These are phyloP conservation scores for Aristolochia fimbriata DNA, from an alignment of 164 flowering plant genomes.

Conservation along the genomic window DNA sequence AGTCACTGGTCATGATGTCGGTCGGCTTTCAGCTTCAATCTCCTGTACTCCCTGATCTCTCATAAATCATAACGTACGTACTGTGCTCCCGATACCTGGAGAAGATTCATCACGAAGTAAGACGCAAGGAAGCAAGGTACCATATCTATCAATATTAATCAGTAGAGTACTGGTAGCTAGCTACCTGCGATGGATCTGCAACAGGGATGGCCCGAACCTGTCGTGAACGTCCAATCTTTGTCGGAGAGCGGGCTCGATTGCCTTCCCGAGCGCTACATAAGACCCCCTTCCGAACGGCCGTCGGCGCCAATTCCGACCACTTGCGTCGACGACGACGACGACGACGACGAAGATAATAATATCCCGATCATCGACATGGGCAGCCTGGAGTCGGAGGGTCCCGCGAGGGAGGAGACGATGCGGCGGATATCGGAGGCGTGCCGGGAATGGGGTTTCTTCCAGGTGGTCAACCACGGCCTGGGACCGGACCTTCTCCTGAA, in stretches of 20 bases:
- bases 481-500: conserved; percentile 36
- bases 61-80: no score
- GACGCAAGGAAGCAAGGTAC: no score
- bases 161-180: no score
- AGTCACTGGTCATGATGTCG: no score
- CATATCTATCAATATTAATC: no score
- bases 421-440: conserved; percentile 42
- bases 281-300: conserved; percentile 61
- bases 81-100: no score
- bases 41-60: no score
- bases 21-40: no score
- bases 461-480: conserved; percentile 75
- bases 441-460: conserved; percentile 81
- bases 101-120: no score
- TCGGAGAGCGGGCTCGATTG: conserved; percentile 35
- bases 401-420: neutral
- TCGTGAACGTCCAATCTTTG: conserved; percentile 71
- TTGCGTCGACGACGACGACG: no score
- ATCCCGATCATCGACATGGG: conserved; percentile 66
- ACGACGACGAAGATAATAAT: conserved; percentile 1
- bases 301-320: no score
- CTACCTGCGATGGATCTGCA: conserved; percentile 21
- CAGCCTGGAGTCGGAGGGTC: conserved; percentile 13
- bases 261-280: conserved; percentile 67
- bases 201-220: conserved; percentile 86